Evolutionary conservation across 441 rosid genomes (phyloP), one percentile per base, ranked within the genome.

Genomic region (Gossypium gossypioides): DNA sequence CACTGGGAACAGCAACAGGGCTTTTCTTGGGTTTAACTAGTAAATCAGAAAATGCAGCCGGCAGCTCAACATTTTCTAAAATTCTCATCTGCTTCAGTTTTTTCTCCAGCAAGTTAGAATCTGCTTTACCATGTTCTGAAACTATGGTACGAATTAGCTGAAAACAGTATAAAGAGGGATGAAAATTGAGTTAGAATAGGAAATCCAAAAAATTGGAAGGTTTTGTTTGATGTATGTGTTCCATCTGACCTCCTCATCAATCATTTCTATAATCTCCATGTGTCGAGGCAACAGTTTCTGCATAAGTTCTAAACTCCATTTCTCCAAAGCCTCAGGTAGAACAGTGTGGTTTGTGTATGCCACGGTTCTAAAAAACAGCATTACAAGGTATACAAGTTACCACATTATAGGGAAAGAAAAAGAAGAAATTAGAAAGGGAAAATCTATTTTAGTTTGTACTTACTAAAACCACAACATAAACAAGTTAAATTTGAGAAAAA

Each of bases 311-410:
- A 94, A 85, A 78, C 97, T 94, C 99, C 99, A 94, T 82, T 94
- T 94, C 88, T 94, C 99, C 78, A 92, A 70, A 46, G 99, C 97
- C 84, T 94, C 99, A 6, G 99, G 99, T 72, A 94, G 81, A 72
- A 94, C 96, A 48, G 97, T 94, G 74, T 94, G 97, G 83, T 94
- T 94, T 62, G 99, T 94, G 82, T 94, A 94, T 50, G 97, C 99
- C 80, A 87, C 84, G 81, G 99, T 94, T 80, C 99, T 92, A 63
- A 25, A 56, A 75, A 70, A 10, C 74, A 72, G 51, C 27, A 44
- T 54, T 61, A 74, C 61, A 72, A 69, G 59, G 62, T 13, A 29
- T 37, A 72, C 10, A 32, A 50, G 58, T 51, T 56, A 67, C 25
- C 8, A 34, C 40, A 34, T 34, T 34, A 27, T 15, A 16, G 37